Conservation (phyloP, 2,329 filamentous ascomycete genomes). For the Penicillium janthinellum region DNA sequence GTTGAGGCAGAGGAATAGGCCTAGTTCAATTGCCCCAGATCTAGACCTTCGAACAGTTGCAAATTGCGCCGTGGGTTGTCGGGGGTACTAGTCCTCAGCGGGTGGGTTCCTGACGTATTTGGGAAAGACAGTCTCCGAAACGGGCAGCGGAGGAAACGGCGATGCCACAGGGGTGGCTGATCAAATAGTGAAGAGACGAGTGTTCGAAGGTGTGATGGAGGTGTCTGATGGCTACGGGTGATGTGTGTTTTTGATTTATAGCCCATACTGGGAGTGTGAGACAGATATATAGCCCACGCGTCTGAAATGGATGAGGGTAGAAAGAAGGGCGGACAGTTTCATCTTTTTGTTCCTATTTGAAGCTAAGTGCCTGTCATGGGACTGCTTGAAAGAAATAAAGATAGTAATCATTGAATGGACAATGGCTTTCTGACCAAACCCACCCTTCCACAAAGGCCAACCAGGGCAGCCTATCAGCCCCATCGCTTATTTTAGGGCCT, state of each 20-base stretch:
- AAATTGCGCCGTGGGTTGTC: neutral
- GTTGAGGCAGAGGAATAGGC: neutral
- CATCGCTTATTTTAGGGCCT: neutral
- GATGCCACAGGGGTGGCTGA: neutral
- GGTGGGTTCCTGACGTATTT: neutral
- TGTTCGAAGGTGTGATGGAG: too few species aligned
- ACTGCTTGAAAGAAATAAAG: neutral
- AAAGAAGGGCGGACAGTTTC: neutral
- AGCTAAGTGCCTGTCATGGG: neutral
- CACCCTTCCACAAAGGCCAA: neutral
- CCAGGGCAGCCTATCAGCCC: neutral
- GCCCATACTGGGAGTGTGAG: neutral
- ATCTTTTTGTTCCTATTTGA: neutral
- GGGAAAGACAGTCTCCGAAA: neutral
- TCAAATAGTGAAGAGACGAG: too few species aligned
- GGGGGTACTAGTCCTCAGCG: neutral
- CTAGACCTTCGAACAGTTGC: neutral
- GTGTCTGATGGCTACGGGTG: neutral
- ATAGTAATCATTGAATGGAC: neutral
- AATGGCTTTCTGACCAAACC: neutral
- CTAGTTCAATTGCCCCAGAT: neutral
- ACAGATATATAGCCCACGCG: neutral
- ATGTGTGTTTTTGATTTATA: neutral
- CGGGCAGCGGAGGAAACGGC: neutral
- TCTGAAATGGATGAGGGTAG: neutral